Conservation (phyloP, 2,329 filamentous ascomycete genomes). For the Cladosporium sp. region DNA sequence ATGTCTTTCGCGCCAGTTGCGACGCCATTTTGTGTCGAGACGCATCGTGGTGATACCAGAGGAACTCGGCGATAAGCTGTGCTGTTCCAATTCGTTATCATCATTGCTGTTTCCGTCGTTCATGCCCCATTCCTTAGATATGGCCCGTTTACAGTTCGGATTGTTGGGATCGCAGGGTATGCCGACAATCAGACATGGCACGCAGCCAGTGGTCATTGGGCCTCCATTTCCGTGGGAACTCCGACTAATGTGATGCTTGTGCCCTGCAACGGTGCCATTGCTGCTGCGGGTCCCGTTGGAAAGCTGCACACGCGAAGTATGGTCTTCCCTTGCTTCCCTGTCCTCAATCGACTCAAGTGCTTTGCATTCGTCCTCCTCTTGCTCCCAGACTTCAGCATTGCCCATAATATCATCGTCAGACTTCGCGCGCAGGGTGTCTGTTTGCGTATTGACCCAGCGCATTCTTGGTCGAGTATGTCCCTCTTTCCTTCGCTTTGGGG, state of each 20-base stretch:
- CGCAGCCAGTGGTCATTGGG: conserved; percentile 35
- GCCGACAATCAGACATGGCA: conserved; percentile 36
- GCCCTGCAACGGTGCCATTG: background rate
- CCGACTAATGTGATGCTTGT: background rate
- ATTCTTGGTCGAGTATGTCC: background rate
- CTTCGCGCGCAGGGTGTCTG: background rate
- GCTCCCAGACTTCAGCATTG: background rate
- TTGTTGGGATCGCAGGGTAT: conserved; percentile 32
- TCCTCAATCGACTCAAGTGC: background rate
- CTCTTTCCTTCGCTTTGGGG: background rate
- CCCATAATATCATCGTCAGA: background rate
- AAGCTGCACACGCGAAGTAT: background rate
- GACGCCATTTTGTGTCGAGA: conserved; percentile 34
- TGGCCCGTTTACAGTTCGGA: conserved; percentile 29
- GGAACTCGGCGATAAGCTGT: conserved; percentile 20
- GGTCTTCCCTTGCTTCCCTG: background rate
- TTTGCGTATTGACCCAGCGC: background rate
- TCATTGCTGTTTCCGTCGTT: conserved; percentile 20
- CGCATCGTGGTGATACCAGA: conserved; percentile 25
- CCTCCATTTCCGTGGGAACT: background rate
- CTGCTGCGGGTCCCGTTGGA: background rate
- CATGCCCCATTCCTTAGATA: conserved; percentile 34
- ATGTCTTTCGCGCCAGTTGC: conserved; percentile 36
- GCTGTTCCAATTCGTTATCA: conserved; percentile 22
- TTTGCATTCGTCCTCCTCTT: background rate